Percentiles rank a stretch among this genome's conserved stretches.
Conservation (phyloP, 495 filamentous ascomycete species). For the Aspergillus nanangensis region DNA sequence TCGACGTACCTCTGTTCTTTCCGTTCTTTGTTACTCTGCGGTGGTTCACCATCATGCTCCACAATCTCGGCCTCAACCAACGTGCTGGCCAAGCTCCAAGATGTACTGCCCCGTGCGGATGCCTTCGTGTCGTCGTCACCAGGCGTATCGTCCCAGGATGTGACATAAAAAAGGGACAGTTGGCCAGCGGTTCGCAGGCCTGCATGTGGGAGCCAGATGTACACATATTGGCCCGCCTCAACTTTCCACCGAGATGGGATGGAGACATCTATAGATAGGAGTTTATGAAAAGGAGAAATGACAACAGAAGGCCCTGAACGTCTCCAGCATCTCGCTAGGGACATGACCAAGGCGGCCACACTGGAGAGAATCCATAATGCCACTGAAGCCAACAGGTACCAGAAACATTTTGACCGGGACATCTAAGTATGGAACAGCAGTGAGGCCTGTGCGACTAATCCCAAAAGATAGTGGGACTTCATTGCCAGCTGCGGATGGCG, state of each 20-base stretch:
- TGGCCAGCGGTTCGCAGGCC: background rate
- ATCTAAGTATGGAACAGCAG: background rate
- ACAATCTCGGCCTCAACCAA: background rate
- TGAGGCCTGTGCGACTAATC: background rate
- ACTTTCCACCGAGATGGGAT: constrained; percentile 1
- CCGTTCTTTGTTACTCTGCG: background rate
- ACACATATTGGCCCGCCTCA: constrained; percentile 1
- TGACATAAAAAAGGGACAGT: constrained; percentile 1
- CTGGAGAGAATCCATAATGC: background rate
- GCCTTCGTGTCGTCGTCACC: no score
- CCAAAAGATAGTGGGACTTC: constrained; percentile 2
- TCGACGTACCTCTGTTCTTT: background rate
- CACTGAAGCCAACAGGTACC: constrained; percentile 1
- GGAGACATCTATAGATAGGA: constrained; percentile 1
- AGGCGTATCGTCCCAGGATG: background rate
- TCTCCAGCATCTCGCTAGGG: constrained; percentile 1
- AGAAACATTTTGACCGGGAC: background rate
- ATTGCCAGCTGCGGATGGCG: constrained; percentile 1
- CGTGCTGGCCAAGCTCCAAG: no score
- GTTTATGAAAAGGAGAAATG: background rate
- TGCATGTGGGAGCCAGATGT: constrained; percentile 2
- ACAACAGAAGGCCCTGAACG: background rate
- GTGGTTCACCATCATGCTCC: background rate
- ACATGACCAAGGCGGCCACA: background rate
- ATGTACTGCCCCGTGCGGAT: no score